A percentile compares a stretch with the other conserved stretches of the same genome.
Conservation (phyloP, 805 yeast genomes). For the Sugiyamaella lignohabitans region DNA sequence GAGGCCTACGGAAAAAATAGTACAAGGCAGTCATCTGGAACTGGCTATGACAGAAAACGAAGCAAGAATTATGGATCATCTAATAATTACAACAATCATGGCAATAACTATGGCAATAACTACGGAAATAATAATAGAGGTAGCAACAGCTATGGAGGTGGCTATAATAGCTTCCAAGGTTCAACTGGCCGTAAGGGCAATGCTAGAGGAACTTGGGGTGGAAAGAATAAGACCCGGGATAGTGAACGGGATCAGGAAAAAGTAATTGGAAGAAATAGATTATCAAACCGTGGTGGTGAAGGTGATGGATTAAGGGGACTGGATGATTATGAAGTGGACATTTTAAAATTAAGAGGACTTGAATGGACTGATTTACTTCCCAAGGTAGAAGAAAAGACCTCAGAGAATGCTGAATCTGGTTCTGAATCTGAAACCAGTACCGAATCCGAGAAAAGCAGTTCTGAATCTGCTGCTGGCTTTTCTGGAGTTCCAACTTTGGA, state of each 20-base stretch:
- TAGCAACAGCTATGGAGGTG: no score
- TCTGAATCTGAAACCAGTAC: constrained; percentile 2
- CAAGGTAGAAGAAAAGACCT: not conserved
- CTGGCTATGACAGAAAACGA: no score
- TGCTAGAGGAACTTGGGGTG: no score
- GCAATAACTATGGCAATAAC: no score
- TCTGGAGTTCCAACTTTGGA: constrained; percentile 25
- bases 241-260: constrained; percentile 4
- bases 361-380: constrained; percentile 23
- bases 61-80: no score
- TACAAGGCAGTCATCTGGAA: no score
- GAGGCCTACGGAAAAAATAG: no score
- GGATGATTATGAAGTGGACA: constrained; percentile 26
- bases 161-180: not conserved
- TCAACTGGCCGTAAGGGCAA: not conserved
- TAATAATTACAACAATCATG: no score
- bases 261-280: constrained; percentile 13
- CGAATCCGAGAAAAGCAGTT: not conserved
- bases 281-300: constrained; percentile 13
- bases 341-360: constrained; percentile 18
- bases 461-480: constrained; percentile 17
- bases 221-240: not conserved
- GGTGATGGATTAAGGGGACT: constrained; percentile 30
- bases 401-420: constrained; percentile 11
- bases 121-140: no score